Conservation (phyloP, 2,329 filamentous ascomycete species). For the Sporothrix curviconia region DNA sequence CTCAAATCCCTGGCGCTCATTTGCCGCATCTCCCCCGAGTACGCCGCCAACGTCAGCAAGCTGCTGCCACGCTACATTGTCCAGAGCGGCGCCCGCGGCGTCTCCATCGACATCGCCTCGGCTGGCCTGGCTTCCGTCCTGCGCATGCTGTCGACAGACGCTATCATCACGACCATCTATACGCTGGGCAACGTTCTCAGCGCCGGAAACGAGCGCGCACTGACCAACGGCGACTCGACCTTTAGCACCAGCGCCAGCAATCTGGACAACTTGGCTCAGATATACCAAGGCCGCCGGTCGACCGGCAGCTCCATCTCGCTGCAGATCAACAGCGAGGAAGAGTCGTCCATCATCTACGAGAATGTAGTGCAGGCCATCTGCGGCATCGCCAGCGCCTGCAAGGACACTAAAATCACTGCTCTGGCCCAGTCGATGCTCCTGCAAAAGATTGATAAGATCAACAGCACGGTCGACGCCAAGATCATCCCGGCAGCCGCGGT, state of each 20-base stretch:
- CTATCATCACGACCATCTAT: conserved; percentile 90
- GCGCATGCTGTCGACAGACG: conserved; percentile 78
- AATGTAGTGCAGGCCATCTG: conserved; percentile 96
- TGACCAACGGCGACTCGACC: conserved; percentile 43
- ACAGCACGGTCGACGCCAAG: conserved; percentile 68
- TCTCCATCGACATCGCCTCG: conserved; percentile 71
- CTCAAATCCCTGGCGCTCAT: conserved; percentile 77
- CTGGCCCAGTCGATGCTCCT: conserved; percentile 90
- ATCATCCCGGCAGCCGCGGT: conserved; percentile 78
- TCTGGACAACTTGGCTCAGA: conserved; percentile 31
- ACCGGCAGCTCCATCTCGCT: conserved; percentile 76
- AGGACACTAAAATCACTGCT: conserved; percentile 87
- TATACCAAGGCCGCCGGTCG: conserved; percentile 51
- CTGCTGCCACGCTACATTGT: conserved; percentile 82
- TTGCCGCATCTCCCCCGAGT: conserved; percentile 65
- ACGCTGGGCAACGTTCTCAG: conserved; percentile 94
- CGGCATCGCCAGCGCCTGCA: conserved; percentile 72
- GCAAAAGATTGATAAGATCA: conserved; percentile 90
- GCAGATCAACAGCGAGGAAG: conserved; percentile 67
- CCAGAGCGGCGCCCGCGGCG: conserved; percentile 64
- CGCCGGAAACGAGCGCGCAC: conserved; percentile 52
- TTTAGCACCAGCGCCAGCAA: conserved; percentile 22
- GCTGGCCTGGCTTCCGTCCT: conserved; percentile 76
- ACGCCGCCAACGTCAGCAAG: conserved; percentile 69
- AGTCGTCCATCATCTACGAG: conserved; percentile 67